Evolutionary conservation across 495 filamentous ascomycete species (phyloP).

Genomic region (Aspergillus incahuasiensis): DNA sequence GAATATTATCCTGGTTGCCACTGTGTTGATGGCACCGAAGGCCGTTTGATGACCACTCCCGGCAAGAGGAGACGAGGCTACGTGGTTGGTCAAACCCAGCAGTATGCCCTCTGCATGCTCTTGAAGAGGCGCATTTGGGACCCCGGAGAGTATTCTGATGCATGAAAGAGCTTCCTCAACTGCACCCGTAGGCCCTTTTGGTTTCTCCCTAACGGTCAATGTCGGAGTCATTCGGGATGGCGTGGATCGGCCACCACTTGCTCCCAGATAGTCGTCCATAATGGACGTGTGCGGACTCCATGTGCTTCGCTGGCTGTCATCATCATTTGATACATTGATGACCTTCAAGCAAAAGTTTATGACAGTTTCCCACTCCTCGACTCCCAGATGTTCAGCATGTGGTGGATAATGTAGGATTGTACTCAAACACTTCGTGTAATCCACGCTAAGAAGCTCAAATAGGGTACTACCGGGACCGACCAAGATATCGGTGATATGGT

Average conservation of each 20-base stretch:
- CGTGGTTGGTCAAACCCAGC: conserved; percentile 53
- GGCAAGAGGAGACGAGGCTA: conserved; percentile 55
- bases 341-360: conserved; percentile 58
- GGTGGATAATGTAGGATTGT: conserved; percentile 65
- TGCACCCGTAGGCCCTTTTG: conserved; percentile 27
- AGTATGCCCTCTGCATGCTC: conserved; percentile 55
- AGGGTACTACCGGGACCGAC: conserved; percentile 52
- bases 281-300: conserved; percentile 24
- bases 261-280: conserved; percentile 24
- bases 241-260: conserved; percentile 25
- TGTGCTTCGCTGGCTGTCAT: conserved; percentile 27
- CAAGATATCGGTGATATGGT: conserved; percentile 76
- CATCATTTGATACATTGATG: conserved; percentile 20
- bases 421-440: conserved; percentile 73
- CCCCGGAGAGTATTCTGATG: conserved; percentile 58
- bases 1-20: conserved; percentile 59
- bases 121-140: conserved; percentile 67
- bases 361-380: conserved; percentile 62
- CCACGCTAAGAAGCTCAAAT: conserved; percentile 66
- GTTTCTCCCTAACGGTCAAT: conserved; percentile 24
- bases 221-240: conserved; percentile 31
- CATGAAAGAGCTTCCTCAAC: conserved; percentile 60
- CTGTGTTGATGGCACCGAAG: conserved; percentile 68
- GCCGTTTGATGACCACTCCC: conserved; percentile 63
- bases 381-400: conserved; percentile 71